Base-by-base conservation (phyloP, 169 alveolate genomes). In the Condylostoma magnum region DNA sequence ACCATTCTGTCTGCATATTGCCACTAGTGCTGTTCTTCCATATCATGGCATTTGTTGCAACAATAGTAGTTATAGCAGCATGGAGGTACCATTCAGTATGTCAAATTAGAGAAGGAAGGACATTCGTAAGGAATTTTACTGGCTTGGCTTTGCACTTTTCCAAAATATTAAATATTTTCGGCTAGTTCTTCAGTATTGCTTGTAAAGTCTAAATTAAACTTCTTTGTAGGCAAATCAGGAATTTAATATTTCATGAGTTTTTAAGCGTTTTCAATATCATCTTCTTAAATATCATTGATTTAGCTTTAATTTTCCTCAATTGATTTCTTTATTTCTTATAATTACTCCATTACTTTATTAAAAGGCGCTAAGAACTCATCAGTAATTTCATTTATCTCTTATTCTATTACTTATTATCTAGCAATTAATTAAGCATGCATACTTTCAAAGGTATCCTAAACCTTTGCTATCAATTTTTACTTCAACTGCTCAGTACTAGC, bases 11-110 rank as follows among this genome's bases (percentile, higher is more conserved):
- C 6, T 3, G 69, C 69, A 57, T 57, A 57, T 0, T 8, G 33
- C 69, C 69, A 57, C 3, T 4, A 6, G 18, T 57, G 69, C 2
- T 22, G 4, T 57, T 57, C 69, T 36, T 25, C 37, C n/a, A 18
- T 33, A 33, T 57, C 69, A 33, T 57, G 69, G 27, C 69, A 57
- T 33, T 33, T 57, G 37, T 57, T 57, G 25, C 69, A 57, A 10
- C 69, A 57, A 57, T 57, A 57, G 27, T 57, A 57, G 31, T 57
- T 31, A 12, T 30, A 20, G 28, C 69, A 57, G 69, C 69, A 57
- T 4, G 27, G 3, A 28, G 69, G 69, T 3, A 57, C 33, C 52
- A 57, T 36, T 51, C 69, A 57, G 12, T 57, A 57, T 5, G 69
- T 57, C 12, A 57, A 27, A 28, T 36, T 36, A 10, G 28, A 4